Percentiles rank a stretch among this genome's conserved stretches.
These are phyloP conservation scores for Dioscorea alata DNA, from an alignment of 106 monocot genomes.

Conservation along the genomic window DNA sequence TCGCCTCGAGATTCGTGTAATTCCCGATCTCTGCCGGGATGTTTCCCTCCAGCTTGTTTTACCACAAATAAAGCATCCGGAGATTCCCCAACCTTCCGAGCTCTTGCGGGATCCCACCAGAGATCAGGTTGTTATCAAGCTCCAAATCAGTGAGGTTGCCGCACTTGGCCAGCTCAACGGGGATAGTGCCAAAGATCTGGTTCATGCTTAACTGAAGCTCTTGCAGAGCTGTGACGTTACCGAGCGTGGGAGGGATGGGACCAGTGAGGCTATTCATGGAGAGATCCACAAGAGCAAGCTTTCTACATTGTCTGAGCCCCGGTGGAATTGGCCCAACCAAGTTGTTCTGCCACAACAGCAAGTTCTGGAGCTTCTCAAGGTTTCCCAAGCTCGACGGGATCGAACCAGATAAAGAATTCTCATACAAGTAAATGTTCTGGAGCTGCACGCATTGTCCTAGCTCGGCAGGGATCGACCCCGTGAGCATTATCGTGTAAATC, in stretches of 20 bases:
- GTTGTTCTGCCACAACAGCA: conserved; percentile 88
- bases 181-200: conserved; percentile 69
- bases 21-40: conserved; percentile 60
- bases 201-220: conserved; percentile 88
- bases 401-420: conserved; percentile 64
- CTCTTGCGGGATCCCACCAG: conserved; percentile 60
- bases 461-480: conserved; percentile 83
- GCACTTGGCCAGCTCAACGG: conserved; percentile 50
- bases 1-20: conserved; percentile 54
- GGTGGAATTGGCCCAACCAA: conserved; percentile 69
- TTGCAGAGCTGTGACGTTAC: conserved; percentile 52
- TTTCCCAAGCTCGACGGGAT: conserved; percentile 51
- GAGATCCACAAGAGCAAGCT: conserved; percentile 51
- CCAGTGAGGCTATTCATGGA: conserved; percentile 78
- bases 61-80: conserved; percentile 61
- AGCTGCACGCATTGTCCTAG: conserved; percentile 57
- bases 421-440: conserved; percentile 64
- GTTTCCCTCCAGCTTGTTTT: conserved; percentile 53
- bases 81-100: conserved; percentile 44
- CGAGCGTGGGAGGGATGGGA: conserved; percentile 44
- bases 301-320: conserved; percentile 43
- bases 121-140: conserved; percentile 84
- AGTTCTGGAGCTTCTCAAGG: conserved; percentile 38
- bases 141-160: conserved; percentile 67
- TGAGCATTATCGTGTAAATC: conserved; percentile 77